Conservation (phyloP, 371 early-diverging fungal genomes). For the Lichtheimia ramosa region DNA sequence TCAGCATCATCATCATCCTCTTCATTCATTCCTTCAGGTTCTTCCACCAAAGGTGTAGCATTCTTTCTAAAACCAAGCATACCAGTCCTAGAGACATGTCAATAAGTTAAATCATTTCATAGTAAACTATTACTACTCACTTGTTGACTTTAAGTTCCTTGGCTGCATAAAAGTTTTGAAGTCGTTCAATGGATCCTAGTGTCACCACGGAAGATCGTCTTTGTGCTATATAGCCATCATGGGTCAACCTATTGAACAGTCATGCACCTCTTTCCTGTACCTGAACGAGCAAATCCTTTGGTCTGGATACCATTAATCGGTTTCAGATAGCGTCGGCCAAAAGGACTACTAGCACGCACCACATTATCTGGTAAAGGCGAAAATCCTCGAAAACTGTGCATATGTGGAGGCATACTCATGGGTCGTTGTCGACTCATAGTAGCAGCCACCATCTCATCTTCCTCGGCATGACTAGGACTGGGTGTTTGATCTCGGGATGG, state of each 20-base stretch:
- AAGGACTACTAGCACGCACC: conserved; percentile 39
- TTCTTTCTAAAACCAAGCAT: conserved; percentile 38
- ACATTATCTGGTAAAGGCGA: conserved; percentile 10
- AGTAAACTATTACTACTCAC: too few species aligned
- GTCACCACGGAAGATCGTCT: conserved; percentile 49
- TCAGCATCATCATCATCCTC: conserved; percentile 2
- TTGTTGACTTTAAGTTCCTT: conserved; percentile 48
- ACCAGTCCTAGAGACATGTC: conserved; percentile 26
- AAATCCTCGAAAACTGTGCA: neutral
- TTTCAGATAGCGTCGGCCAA: conserved; percentile 39
- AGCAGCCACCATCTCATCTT: too few species aligned
- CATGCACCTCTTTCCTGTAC: conserved; percentile 12
- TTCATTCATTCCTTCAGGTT: conserved; percentile 7
- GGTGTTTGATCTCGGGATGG: too few species aligned
- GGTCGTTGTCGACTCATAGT: neutral
- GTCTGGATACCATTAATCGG: conserved; percentile 49
- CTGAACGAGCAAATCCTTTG: conserved; percentile 53
- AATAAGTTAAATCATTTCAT: too few species aligned
- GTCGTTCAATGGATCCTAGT: conserved; percentile 46
- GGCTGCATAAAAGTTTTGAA: conserved; percentile 51
- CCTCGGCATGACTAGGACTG: too few species aligned
- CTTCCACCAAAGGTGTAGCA: conserved; percentile 24
- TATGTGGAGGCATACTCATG: neutral
- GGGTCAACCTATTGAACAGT: neutral
- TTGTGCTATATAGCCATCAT: conserved; percentile 25